Evolutionary conservation across 768 basidiomycete species (phyloP), one percentile per base, ranked within the genome.

Genomic region (Lactarius hatsudake): DNA sequence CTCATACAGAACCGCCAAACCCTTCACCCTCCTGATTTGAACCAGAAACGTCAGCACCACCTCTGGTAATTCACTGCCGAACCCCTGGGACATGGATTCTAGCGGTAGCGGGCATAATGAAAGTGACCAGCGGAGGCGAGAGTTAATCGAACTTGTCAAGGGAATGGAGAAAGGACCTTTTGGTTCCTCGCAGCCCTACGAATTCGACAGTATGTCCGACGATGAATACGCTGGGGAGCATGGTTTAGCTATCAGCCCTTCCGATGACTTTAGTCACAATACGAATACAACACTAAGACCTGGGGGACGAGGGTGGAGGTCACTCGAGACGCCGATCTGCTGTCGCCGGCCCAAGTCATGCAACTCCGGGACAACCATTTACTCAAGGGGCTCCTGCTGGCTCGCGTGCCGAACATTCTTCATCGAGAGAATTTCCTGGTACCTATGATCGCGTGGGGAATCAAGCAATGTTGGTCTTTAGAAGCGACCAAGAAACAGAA

Each of bases 201-300:
- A 51, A 7, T 64, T 59, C 40, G 66, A 71, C 23, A 20, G 57
- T 30, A 23, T 62, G 17, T 69, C 66, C 18, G 66, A 64, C 26
- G 59, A 70, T 10, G 65, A 67, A 1, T 64, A 58, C 20, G 40
- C 40, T n/a, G 63, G 79, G 76, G 62, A 78, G 75, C 63, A 78
- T 79, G 68, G 71, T 8, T 58, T 71, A 30, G 71, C 71, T n/a
- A 69, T 71, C 59, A 71, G 71, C 34, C 63, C 64, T 28, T 71
- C 71, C 10, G 67, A 63, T 32, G 26, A 64, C 9, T 63, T 67
- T 32, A 42, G 53, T 23, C 36, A 26, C 15, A 63, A 28, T 12
- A 18, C 40, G 30, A 23, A 62, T 34, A 28, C 30, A n/a, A 42
- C 61, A 48, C 30, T 63, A 28, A 63, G 51, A 42, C 57, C 40